phyloP scores from a whole-genome alignment of 768 basidiomycete species.

The Mrakia frigida region DNA sequence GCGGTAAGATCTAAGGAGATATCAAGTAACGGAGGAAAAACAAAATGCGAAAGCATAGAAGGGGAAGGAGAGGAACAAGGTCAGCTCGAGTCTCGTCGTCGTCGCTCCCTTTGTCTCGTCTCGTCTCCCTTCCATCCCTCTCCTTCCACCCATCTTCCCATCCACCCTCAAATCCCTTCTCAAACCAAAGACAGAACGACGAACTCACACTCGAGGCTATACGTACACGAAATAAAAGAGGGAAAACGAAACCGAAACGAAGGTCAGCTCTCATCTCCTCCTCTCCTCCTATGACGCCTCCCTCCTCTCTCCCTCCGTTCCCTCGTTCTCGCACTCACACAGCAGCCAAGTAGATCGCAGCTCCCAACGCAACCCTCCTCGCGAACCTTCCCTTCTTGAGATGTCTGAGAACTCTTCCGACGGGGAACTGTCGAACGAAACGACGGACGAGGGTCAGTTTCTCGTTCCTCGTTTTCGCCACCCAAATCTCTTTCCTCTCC shows the following conservation, averaged over 20 bases:
- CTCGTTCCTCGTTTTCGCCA: not conserved
- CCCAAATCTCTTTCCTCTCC: not conserved
- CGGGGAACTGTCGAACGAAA: not conserved
- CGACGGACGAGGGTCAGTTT: not conserved
- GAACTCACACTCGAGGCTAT: too few species aligned
- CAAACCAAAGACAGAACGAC: too few species aligned
- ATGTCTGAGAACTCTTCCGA: not conserved
- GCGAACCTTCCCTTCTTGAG: not conserved
- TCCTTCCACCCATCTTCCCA: not conserved
- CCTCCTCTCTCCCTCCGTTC: not conserved
- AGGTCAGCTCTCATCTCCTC: too few species aligned
- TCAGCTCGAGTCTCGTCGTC: not conserved
- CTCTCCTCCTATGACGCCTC: not conserved
- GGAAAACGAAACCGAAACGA: too few species aligned
- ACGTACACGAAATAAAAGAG: too few species aligned
- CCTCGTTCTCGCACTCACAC: not conserved
- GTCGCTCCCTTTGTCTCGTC: not conserved
- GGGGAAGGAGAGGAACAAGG: not conserved
- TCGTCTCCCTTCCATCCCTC: not conserved
- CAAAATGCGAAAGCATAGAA: too few species aligned
- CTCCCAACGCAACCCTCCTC: not conserved
- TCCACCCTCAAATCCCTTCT: too few species aligned
- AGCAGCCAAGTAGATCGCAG: not conserved
- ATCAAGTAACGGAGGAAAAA: not conserved
- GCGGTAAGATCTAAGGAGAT: not conserved